Evolutionary conservation across 306 rosid species (phyloP), one percentile per base, ranked within the genome.

Genomic region (Castanea mollissima): DNA sequence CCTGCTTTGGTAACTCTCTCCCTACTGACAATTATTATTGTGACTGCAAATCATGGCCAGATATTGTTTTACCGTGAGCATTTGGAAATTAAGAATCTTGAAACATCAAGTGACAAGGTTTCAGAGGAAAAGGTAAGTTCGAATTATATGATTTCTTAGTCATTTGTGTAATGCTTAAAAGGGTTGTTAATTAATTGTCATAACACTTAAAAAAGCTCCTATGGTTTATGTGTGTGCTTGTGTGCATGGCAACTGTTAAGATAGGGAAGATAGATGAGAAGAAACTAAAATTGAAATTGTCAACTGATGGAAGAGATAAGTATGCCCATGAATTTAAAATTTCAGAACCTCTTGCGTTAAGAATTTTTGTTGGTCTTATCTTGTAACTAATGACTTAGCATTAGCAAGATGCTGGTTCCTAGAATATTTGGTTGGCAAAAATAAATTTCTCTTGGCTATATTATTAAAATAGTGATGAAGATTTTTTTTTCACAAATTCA

Each of bases 1-100:
- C 60, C 72, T 57, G 76, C 69, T 38, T 55, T 74, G 72, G 55
- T 69, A 49, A 76, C 57, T 64, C 25, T 58, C 78, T 69, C n/a
- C 49, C 62, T 41, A 34, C 56, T 80, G 65, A 75, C 41, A 71
- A 74, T 75, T 70, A 70, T 20, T 18, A 76, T 78, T 51, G 68
- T 69, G n/a, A 54, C 62, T 68, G 67, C 74, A 55, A 81, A 64
- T 71, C 31, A 52, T 72, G 72, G 46, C 19, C 90, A 94, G 99
- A 77, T 94, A 65, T 56, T 92, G 78, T 84, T 94, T 83, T 92
- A 69, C 88, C 58, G 52, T 15, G 97, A 89, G 80, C 83, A 79
- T 75, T 73, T 94, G 93, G 91, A 91, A 67, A 87, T 90, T 80
- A 82, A 84, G 78, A 85, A 76, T 78, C 67, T 69, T 18, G 88